phyloP scores from a whole-genome alignment of 768 basidiomycete species.

The Fibroporia radiculosa region DNA sequence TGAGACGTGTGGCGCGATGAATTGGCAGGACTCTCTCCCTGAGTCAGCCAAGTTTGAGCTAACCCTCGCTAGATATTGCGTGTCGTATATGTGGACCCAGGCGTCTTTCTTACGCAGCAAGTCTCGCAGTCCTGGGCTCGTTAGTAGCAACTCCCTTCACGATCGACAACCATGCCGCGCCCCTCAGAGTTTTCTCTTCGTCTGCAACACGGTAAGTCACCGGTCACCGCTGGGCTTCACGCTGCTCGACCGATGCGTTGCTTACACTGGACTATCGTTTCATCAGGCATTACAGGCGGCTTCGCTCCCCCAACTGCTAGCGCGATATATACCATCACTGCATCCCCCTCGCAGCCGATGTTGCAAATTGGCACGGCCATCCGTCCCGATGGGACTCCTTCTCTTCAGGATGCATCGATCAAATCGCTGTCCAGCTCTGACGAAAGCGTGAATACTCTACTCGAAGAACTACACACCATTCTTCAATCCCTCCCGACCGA shows the following conservation, averaged over 20 bases:
- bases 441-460: constrained; percentile 28
- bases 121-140: too few species aligned
- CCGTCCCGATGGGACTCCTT: constrained; percentile 41
- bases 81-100: too few species aligned
- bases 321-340: constrained; percentile 45
- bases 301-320: constrained; percentile 62
- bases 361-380: constrained; percentile 41
- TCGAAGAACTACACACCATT: constrained; percentile 54
- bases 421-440: constrained; percentile 32
- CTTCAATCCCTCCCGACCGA: constrained; percentile 52
- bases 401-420: constrained; percentile 32
- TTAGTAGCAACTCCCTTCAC: too few species aligned
- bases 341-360: constrained; percentile 24
- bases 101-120: too few species aligned
- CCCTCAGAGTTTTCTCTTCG: constrained; percentile 43
- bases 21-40: too few species aligned
- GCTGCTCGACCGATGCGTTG: too few species aligned
- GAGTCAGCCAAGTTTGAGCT: too few species aligned
- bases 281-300: constrained; percentile 70
- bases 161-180: not conserved
- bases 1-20: not conserved
- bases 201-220: constrained; percentile 49
- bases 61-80: too few species aligned
- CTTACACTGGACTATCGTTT: not conserved
- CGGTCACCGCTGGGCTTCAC: too few species aligned